Percentiles rank a stretch among this genome's conserved stretches.
phyloP scores from a whole-genome alignment of 1,284 basidiomycete genomes.

The Wolfiporia cocos region DNA sequence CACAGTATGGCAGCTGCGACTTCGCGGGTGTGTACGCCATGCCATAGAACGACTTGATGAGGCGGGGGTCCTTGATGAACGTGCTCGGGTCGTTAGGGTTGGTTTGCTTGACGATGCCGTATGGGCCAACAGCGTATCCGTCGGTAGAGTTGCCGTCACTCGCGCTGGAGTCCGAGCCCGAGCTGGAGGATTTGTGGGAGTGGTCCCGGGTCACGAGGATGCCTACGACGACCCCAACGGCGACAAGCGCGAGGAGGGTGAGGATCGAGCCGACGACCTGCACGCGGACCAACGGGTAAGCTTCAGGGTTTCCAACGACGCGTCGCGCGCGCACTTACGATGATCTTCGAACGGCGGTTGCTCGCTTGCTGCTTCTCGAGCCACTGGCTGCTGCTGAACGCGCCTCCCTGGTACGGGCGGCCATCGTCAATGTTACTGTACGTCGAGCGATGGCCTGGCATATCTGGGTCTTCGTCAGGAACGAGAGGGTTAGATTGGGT shows the following conservation, averaged over 20 bases:
- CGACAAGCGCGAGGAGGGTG: slow-evolving; percentile 37
- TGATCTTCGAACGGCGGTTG: slow-evolving; percentile 28
- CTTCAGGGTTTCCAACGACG: background rate
- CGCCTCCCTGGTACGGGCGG: slow-evolving; percentile 16
- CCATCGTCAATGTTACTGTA: slow-evolving; percentile 25
- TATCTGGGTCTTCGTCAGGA: slow-evolving; percentile 11
- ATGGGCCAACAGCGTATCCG: slow-evolving; percentile 10
- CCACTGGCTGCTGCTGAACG: slow-evolving; percentile 28
- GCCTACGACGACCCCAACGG: slow-evolving; percentile 46
- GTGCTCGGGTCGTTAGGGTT: slow-evolving; percentile 56
- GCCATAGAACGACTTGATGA: slow-evolving; percentile 65
- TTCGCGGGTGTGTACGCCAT: slow-evolving; percentile 71
- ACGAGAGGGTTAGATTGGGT: slow-evolving; percentile 16
- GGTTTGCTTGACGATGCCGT: slow-evolving; percentile 39
- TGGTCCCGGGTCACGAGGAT: slow-evolving; percentile 43
- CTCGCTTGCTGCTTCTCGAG: slow-evolving; percentile 32
- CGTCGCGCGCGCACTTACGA: slow-evolving; percentile 30
- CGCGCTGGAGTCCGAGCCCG: slow-evolving; percentile 13
- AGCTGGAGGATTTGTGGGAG: slow-evolving; percentile 13
- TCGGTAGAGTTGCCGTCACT: slow-evolving; percentile 14
- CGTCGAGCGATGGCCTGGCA: slow-evolving; percentile 14
- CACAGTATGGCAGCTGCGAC: slow-evolving; percentile 44
- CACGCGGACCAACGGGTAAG: background rate
- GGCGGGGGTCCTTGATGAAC: slow-evolving; percentile 53
- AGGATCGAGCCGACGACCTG: slow-evolving; percentile 44